Base-by-base conservation (phyloP, 2,329 filamentous ascomycete species). In the Botrytis paeoniae region DNA sequence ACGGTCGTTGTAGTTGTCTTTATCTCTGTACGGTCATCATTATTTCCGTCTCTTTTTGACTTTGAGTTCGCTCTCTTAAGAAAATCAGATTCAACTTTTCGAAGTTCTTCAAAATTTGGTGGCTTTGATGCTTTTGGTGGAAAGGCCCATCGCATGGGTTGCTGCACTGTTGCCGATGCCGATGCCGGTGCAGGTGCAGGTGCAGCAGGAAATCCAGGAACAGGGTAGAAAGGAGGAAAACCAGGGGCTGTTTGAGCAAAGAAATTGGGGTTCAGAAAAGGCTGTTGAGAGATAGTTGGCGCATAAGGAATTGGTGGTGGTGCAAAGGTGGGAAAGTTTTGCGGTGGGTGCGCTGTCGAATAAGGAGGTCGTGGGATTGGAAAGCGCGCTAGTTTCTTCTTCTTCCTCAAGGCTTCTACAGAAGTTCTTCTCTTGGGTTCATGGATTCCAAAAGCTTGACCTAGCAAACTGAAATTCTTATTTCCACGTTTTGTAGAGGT, bases 61-160 rank as follows among this genome's bases (percentile, higher is more conserved):
- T 63, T 63, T 20, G 29, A 63, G 22, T 37, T 63, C 8, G 29
- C 29, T 45, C 68, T 63, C 29, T 45, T 43, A 4, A 45, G 29
- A 41, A 51, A 78, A 64, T 79, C 76, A 2, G 75, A 71, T 64
- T 78, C 74, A 22, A 78, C 74, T 20, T 60, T 51, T 22, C 71
- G 74, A 12, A 80, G 76, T 22, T 75, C 65, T 25, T 76, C 73
- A 29, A 77, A 61, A 32, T 51, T 22, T 57, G 65, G 65, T 9
- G 37, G n/a, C 10, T 39, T 32, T 57, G 48, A 12, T 78, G 75
- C 41, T 73, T 57, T 22, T 74, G 59, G 2, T 8, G 43, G 22
- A 22, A 48, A n/a, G 3, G 39, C 29, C 29, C 29, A 61, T 45
- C 54, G 39, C 39, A 37, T 25, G 25, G 68, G 39, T 20, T 45